These are phyloP conservation scores for Lactarius evosmus DNA, from an alignment of 768 basidiomycete genomes.

Conservation along the genomic window DNA sequence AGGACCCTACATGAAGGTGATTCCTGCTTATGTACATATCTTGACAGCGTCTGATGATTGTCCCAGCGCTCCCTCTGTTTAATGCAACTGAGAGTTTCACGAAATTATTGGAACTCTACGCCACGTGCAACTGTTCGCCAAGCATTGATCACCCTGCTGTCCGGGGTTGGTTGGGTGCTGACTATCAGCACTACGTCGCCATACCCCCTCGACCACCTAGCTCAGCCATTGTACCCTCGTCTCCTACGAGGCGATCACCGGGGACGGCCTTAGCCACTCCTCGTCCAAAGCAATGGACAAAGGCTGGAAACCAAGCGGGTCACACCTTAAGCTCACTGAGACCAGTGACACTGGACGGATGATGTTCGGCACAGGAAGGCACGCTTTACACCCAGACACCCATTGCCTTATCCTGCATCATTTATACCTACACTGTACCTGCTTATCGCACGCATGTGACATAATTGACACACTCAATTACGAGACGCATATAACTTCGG, in stretches of 20 bases:
- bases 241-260: constrained; percentile 12
- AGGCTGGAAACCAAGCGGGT: constrained; percentile 13
- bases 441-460: neutral
- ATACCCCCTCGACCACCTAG: neutral
- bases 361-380: neutral
- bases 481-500: neutral
- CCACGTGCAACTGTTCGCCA: constrained; percentile 18
- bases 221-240: neutral
- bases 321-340: constrained; percentile 13
- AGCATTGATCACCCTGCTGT: constrained; percentile 19
- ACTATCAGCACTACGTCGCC: neutral
- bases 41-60: constrained; percentile 3
- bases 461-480: neutral
- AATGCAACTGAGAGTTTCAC: constrained; percentile 23
- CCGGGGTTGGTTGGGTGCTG: constrained; percentile 15
- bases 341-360: constrained; percentile 19
- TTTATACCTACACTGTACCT: constrained; percentile 21
- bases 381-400: neutral
- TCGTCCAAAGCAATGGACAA: constrained; percentile 13
- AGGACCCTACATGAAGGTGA: constrained; percentile 18
- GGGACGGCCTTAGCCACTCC: neutral
- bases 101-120: constrained; percentile 20
- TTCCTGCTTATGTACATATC: neutral
- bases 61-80: constrained; percentile 23
- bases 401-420: neutral